Evolutionary conservation across 495 filamentous ascomycete genomes (phyloP), one percentile per base, ranked within the genome.

Genomic region (Neurospora pannonica): DNA sequence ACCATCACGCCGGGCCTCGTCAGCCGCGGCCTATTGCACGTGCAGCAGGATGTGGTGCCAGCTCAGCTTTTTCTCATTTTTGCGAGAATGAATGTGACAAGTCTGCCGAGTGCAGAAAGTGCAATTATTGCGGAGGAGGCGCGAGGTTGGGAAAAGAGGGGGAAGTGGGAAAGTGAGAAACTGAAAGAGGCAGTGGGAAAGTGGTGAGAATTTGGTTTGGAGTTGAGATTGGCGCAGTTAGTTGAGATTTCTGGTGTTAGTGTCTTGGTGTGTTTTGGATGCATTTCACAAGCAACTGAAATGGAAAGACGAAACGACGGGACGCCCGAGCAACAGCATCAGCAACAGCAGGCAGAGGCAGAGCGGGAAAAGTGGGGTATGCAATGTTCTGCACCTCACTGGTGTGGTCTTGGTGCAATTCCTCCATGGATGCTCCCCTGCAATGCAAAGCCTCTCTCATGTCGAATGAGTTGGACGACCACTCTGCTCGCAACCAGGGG

Each of bases 71-170:
- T 34, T 17, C 69, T 31, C 74, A 72, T 39, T 67, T 13, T 72
- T 62, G n/a, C 43, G 43, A 48, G n/a, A 48, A 60, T 70, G 60
- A 76, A 79, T 79, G 80, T 80, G 80, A 80, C 79, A 78, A 77
- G 76, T 73, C 79, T 67, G 28, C 54, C 54, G 28, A 7, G 15
- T 67, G 54, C 54, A 67, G 54, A 67, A 67, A 67, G 54, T 67
- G 54, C 54, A 34, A 34, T 67, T 67, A 67, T 34, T 67, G 54
- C 54, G 54, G 54, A 31, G 54, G 13, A 19, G 28, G 54, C 19
- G 54, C 2, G 54, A 67, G 54, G n/a, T 36, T 31, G 72, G 46
- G 70, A 40, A 72, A 75, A 46, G 67, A 40, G 70, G 74, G 54
- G 54, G 7, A 67, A 73, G 70, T 71, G 71, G 62, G 34, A 73